Evolutionary conservation across 176 grass and related monocot species (phyloP).

Genomic region (Lolium perenne): DNA sequence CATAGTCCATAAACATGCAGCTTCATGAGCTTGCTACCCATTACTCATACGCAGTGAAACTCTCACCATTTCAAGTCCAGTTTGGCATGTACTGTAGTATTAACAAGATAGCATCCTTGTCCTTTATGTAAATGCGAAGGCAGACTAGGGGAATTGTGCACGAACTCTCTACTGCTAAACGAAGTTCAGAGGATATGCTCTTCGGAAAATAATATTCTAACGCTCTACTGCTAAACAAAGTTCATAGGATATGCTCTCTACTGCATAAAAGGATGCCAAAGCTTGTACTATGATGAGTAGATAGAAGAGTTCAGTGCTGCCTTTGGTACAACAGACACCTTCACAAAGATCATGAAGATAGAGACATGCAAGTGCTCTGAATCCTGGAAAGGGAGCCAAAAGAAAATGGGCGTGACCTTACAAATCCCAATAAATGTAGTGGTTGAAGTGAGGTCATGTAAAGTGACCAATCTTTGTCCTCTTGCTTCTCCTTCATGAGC

Average conservation of each 20-base stretch:
- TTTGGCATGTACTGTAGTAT: not conserved
- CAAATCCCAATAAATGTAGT: slow-evolving; percentile 66
- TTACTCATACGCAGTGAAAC: not conserved
- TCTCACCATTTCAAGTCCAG: not conserved
- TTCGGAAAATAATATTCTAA: not conserved
- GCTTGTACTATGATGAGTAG: not conserved
- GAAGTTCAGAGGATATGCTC: slow-evolving; percentile 10
- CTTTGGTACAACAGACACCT: slow-evolving; percentile 26
- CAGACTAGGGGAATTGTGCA: not conserved
- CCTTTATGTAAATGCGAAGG: slow-evolving; percentile 6
- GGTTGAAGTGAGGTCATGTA: slow-evolving; percentile 56
- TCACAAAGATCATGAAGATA: slow-evolving; percentile 36
- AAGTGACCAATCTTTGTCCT: slow-evolving; percentile 51
- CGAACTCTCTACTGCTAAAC: slow-evolving; percentile 19
- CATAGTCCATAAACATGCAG: not conserved
- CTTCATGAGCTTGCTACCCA: not conserved
- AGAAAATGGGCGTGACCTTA: slow-evolving; percentile 39
- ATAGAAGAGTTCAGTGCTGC: slow-evolving; percentile 7
- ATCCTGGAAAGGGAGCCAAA: slow-evolving; percentile 41
- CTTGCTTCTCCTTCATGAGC: slow-evolving; percentile 8
- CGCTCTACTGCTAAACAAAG: slow-evolving; percentile 1
- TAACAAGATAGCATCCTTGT: slow-evolving; percentile 13
- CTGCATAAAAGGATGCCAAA: not conserved
- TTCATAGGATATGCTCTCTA: slow-evolving; percentile 4
- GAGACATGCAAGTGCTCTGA: slow-evolving; percentile 47